Base-by-base conservation (phyloP, 306 rosid species). In the Cicer pinnatifidum region DNA sequence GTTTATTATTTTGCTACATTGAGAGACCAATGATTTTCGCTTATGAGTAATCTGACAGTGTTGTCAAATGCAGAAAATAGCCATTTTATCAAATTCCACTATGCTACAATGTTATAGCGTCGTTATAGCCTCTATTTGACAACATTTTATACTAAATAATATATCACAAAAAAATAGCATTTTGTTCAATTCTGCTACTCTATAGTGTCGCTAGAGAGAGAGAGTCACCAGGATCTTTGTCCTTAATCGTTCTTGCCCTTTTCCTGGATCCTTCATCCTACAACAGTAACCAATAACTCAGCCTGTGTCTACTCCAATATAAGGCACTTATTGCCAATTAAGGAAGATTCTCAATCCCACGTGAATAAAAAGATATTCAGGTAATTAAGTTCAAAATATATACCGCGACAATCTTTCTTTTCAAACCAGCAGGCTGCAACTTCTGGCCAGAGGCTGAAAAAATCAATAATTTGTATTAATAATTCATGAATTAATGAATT, bases 401-500 rank as follows among this genome's bases (percentile, higher is more conserved):
- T 63, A 90, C 97, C 97, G 67, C 88, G 57, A 76, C 81, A 46
- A 75, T 65, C 81, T 88, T 90, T 82, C 84, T 80, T 86, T 87
- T 87, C 81, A 89, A 85, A 82, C 84, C 81, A 78, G 79, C 51
- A 47, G 62, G 38, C 82, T 72, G 90, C 69, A 41, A 67, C 87
- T 86, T 86, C 85, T 75, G 73, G 79, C 76, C 82, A 51, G 93
- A 86, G 82, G 65, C 97, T 93, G 93, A 72, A 82, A 84, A 82
- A 50, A 75, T 12, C 11, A 79, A 73, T 11, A 45, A 6, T 6
- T 65, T 61, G 41, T 64, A 28, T 28, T 28, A 28, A 28, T 28
- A 28, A 28, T 28, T 28, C 35, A 28, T 28, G 35, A 28, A 28
- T 28, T 28, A 28, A 28, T 3, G 35, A 28, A 28, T 3, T 28